Evolutionary conservation across 331 rosid species (phyloP), one percentile per base, ranked within the genome.

Genomic region (Pyracantha coccinea): DNA sequence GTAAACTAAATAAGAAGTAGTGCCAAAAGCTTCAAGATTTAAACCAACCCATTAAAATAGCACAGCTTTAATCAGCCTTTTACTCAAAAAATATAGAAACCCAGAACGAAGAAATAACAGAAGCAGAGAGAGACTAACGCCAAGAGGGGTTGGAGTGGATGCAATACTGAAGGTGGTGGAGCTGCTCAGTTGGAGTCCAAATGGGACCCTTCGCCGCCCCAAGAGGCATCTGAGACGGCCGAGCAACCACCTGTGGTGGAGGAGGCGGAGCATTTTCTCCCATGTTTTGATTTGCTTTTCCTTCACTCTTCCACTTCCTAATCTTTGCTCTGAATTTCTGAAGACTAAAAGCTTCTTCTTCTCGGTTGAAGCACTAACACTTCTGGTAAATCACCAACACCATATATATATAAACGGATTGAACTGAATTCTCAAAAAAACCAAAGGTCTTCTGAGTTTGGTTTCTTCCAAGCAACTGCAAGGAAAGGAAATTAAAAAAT

Each of bases 131-230:
- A 76, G 47, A 92, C 97, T 92, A 62, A 95, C 99, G 97, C 99
- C 98, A 95, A 24, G 94, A 77, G 79, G 99, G 99, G 79, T 95
- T 95, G 52, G 99, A 95, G 60, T 89, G 93, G 93, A 95, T 95
- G 96, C 99, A 95, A 73, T 85, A 95, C 66, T 92, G 82, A 61
- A 95, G 90, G 35, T 95, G 97, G 5, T 64, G 89, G 69, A 95
- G 91, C 45, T 95, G 99, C 80, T 90, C 98, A 32, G 92, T 78
- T 1, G 98, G 99, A 78, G 82, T 28, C 93, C 92, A 95, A 72
- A 54, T 71, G 67, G 99, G 96, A 1, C 99, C 98, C 69, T 69
- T 87, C 7, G 89, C 85, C 19, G 73, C 84, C 14, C 81, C 97
- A 53, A 86, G 83, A 79, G 85, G 91, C 0, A 73, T 78, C 50